Base-by-base conservation (phyloP, 2,329 filamentous ascomycete genomes). In the Colletotrichum tropicicola region DNA sequence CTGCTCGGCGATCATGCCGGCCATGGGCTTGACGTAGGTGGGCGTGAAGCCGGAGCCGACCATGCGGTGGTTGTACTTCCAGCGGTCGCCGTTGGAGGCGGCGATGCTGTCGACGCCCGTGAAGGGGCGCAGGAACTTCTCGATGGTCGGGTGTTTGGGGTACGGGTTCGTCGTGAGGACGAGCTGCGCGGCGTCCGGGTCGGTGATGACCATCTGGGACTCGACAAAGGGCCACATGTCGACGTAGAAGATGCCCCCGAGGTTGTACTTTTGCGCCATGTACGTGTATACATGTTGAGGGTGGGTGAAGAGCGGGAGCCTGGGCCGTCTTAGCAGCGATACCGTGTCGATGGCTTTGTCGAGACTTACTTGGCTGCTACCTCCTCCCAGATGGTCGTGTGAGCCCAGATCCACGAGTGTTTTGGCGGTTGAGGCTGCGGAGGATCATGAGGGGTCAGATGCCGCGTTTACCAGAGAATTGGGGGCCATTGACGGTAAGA, bases 191-290 rank as follows among this genome's bases (percentile, higher is more conserved):
- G 72, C 65, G 5, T 70, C 70, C 1, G 74, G 74, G 6, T 70
- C 71, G 6, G 70, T 61, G 39, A 76, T 52, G 30, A 74, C 65
- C 23, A 71, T 66, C 27, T 74, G 71, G 9, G 68, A 65, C n/a
- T 69, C 67, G 39, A 66, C 68, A 21, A 77, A 69, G n/a, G 73
- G 72, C 37, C 71, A 73, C 6, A 74, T 27, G 51, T 77, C 75
- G 45, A 77, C 65, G 47, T 76, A 77, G 44, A 74, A 73, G 15
- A 78, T 70, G 21, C 73, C 73, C 0, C 72, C 70, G 7, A 78
- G 66, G 19, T 70, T 58, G 27, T 68, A 67, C 19, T 67, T 69
- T 13, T 68, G 66, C 4, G 69, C 66, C 21, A 73, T 65, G 47
- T 70, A 61, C 15, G 72, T 73, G 32, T 69, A 66, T 43, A 67